A percentile compares a stretch with the other conserved stretches of the same genome.
phyloP scores from a whole-genome alignment of 1,284 basidiomycete genomes.

The Microbotryomycetes sp. region DNA sequence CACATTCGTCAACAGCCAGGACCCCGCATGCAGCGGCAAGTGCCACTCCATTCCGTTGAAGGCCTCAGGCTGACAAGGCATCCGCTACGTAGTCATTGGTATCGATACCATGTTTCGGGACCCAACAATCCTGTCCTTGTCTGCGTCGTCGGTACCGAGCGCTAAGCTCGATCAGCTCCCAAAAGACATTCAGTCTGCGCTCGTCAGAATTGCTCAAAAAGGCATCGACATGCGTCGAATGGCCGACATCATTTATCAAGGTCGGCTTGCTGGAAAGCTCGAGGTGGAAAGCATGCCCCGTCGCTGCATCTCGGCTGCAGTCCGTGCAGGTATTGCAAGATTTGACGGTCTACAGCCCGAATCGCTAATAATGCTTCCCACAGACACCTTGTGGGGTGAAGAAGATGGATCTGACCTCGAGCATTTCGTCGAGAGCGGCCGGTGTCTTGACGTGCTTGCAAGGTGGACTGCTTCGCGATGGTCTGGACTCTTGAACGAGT shows the following conservation, averaged over 20 bases:
- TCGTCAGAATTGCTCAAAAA: conserved; percentile 61
- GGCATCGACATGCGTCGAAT: conserved; percentile 89
- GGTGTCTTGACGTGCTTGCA: conserved; percentile 37
- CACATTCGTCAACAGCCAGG: conserved; percentile 83
- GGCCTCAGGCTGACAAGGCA: no score
- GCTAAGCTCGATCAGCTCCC: conserved; percentile 62
- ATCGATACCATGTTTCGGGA: conserved; percentile 68
- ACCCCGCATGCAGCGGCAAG: conserved; percentile 64
- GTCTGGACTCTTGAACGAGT: conserved; percentile 69
- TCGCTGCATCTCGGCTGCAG: not conserved
- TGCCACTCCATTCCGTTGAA: not conserved
- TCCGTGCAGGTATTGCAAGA: not conserved
- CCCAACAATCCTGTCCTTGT: conserved; percentile 61
- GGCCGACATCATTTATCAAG: conserved; percentile 73
- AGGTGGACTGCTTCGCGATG: conserved; percentile 69
- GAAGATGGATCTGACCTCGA: conserved; percentile 71
- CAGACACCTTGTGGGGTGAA: conserved; percentile 84
- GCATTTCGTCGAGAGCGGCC: conserved; percentile 53
- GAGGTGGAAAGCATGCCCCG: not conserved
- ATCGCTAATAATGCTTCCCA: no score
- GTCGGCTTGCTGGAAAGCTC: conserved; percentile 47
- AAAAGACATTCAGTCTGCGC: conserved; percentile 45
- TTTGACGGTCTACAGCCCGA: no score
- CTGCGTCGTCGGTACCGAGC: conserved; percentile 73
- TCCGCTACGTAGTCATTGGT: conserved; percentile 71